Evolutionary conservation across 352 stramenopile genomes (phyloP).

Genomic region (Hyaloperonospora brassicae): DNA sequence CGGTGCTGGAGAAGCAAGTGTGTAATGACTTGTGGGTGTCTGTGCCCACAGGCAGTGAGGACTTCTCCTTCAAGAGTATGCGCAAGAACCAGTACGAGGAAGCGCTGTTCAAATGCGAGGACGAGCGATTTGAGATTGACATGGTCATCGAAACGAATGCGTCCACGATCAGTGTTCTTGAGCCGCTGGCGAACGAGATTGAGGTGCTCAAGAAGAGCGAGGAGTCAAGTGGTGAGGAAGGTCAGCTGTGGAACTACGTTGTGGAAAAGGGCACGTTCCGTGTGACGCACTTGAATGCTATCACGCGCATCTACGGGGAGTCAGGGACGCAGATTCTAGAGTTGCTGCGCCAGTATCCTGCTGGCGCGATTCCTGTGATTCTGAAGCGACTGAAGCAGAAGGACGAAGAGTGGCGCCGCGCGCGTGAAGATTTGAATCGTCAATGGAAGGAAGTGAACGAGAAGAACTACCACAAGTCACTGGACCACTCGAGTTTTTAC

Average conservation of each 20-base stretch:
- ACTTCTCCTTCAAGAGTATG: slow-evolving; percentile 99
- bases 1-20: slow-evolving; percentile 84
- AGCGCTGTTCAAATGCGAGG: slow-evolving; percentile 97
- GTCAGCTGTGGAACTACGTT: slow-evolving; percentile 82
- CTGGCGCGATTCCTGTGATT: slow-evolving; percentile 95
- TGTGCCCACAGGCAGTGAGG: slow-evolving; percentile 96
- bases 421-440: slow-evolving; percentile 92
- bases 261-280: slow-evolving; percentile 94
- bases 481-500: slow-evolving; percentile 98
- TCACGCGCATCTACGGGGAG: slow-evolving; percentile 97
- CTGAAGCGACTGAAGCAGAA: slow-evolving; percentile 98
- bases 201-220: slow-evolving; percentile 69
- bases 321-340: slow-evolving; percentile 87
- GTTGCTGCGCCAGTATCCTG: slow-evolving; percentile 93
- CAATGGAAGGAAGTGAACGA: slow-evolving; percentile 97
- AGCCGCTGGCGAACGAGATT: slow-evolving; percentile 94
- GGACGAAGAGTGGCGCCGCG: slow-evolving; percentile 93
- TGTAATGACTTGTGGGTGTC: slow-evolving; percentile 97
- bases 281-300: slow-evolving; percentile 95
- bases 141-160: slow-evolving; percentile 96
- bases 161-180: slow-evolving; percentile 91
- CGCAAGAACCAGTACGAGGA: slow-evolving; percentile 99
- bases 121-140: slow-evolving; percentile 93
- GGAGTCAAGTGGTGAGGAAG: slow-evolving; percentile 49
- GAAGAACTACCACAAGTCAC: slow-evolving; percentile 97